Conservation (phyloP, 768 basidiomycete genomes). For the Dioszegia hungarica region DNA sequence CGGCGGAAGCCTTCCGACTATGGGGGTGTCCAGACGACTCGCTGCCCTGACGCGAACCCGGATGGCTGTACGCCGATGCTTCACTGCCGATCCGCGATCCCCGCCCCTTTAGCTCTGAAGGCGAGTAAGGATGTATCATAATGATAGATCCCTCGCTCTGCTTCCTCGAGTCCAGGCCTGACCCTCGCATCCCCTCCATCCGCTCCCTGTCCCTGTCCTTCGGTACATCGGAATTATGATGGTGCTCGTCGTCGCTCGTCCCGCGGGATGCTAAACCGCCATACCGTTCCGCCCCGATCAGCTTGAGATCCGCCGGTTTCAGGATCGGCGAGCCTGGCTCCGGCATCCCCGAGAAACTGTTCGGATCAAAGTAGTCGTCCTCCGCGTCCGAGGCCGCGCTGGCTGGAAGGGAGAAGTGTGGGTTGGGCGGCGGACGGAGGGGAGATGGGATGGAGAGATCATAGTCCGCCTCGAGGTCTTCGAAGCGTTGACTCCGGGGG, state of each 20-base stretch:
- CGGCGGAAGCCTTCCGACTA: too few species aligned
- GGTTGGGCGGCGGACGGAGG: not conserved
- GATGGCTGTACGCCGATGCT: too few species aligned
- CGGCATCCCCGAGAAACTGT: not conserved
- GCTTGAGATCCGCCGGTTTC: not conserved
- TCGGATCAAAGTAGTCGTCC: not conserved
- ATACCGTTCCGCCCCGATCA: not conserved
- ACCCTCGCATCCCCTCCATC: not conserved
- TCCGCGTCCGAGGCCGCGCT: not conserved
- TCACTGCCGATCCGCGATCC: not conserved
- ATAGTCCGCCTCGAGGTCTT: not conserved
- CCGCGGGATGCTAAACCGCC: too few species aligned
- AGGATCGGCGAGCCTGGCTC: not conserved
- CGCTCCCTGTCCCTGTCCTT: not conserved
- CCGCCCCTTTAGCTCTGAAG: not conserved
- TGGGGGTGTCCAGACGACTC: too few species aligned
- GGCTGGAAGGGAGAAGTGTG: slow-evolving; percentile 3
- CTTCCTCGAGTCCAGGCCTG: not conserved
- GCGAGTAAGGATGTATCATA: not conserved
- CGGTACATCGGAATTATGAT: too few species aligned
- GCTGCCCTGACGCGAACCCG: too few species aligned
- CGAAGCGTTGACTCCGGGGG: not conserved
- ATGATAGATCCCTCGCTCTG: not conserved
- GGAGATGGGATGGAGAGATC: slow-evolving; percentile 2
- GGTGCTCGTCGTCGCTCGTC: not conserved